Evolutionary conservation across 2,329 filamentous ascomycete genomes (phyloP).

Genomic region (Neurospora sp.): DNA sequence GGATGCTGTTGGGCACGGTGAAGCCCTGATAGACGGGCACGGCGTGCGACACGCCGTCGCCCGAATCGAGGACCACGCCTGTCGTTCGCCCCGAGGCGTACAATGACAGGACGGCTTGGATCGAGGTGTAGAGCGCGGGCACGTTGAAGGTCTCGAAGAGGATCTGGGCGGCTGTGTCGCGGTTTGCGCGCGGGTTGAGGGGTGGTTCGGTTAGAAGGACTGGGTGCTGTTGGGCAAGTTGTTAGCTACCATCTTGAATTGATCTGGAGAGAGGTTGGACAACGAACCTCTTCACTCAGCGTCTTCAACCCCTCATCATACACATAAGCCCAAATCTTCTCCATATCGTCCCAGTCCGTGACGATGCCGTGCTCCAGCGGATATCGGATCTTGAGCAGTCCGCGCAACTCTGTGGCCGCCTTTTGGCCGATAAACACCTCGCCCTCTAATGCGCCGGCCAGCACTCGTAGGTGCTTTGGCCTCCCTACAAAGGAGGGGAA

Average conservation of each 20-base stretch:
- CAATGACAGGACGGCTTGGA: slow-evolving; percentile 90
- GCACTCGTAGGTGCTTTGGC: slow-evolving; percentile 87
- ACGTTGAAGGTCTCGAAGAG: slow-evolving; percentile 99
- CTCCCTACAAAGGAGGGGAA: slow-evolving; percentile 96
- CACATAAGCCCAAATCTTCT: slow-evolving; percentile 97
- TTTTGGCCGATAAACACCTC: slow-evolving; percentile 94
- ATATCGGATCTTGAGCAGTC: slow-evolving; percentile 89
- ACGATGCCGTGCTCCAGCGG: slow-evolving; percentile 96
- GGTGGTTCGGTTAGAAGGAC: slow-evolving; percentile 94
- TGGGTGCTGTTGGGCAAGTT: slow-evolving; percentile 54
- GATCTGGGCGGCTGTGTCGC: slow-evolving; percentile 92
- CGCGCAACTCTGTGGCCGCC: slow-evolving; percentile 77
- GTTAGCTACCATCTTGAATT: not conserved
- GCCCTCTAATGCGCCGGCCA: slow-evolving; percentile 92
- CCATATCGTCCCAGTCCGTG: slow-evolving; percentile 99
- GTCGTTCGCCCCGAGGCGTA: slow-evolving; percentile 95
- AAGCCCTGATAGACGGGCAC: slow-evolving; percentile 98
- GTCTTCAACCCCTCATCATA: slow-evolving; percentile 95
- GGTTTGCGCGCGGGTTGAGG: slow-evolving; percentile 88
- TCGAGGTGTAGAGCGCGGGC: slow-evolving; percentile 89
- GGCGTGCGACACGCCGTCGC: slow-evolving; percentile 93
- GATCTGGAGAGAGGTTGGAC: not conserved
- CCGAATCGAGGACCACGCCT: slow-evolving; percentile 88
- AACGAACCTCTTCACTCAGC: slow-evolving; percentile 79
- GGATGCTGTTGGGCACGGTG: slow-evolving; percentile 89